Conservation (phyloP, 495 filamentous ascomycete genomes). For the Trichoderma reesei region DNA sequence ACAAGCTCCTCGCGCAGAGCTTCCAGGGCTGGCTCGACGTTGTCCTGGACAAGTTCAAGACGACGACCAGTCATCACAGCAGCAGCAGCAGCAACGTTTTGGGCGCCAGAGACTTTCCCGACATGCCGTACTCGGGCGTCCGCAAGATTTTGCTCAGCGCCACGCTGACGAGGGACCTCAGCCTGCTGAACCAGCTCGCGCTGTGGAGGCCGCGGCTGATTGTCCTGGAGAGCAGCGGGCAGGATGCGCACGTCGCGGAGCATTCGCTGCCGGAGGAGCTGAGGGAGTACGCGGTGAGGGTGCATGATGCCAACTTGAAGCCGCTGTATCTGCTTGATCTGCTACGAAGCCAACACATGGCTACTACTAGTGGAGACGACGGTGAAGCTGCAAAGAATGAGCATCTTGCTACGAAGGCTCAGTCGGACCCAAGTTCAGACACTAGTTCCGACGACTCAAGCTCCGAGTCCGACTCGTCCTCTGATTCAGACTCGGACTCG, state of each 20-base stretch:
- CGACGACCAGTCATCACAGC: slow-evolving; percentile 15
- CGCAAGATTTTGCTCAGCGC: slow-evolving; percentile 79
- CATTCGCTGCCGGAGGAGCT: slow-evolving; percentile 60
- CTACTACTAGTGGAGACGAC: slow-evolving; percentile 15
- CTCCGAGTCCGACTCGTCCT: slow-evolving; percentile 21
- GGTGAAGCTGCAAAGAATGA: slow-evolving; percentile 8
- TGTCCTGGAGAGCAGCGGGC: slow-evolving; percentile 50
- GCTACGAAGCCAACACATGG: slow-evolving; percentile 24
- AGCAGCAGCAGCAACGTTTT: not conserved
- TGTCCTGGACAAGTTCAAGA: slow-evolving; percentile 53
- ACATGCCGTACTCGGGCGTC: slow-evolving; percentile 36
- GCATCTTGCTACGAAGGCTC: slow-evolving; percentile 16
- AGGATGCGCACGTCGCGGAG: slow-evolving; percentile 21
- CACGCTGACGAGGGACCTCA: slow-evolving; percentile 85
- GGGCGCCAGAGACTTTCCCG: slow-evolving; percentile 37
- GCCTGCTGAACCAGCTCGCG: slow-evolving; percentile 63
- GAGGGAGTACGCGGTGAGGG: slow-evolving; percentile 61
- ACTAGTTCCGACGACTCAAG: slow-evolving; percentile 22
- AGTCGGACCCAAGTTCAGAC: slow-evolving; percentile 10
- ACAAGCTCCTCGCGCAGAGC: slow-evolving; percentile 79
- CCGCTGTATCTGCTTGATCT: slow-evolving; percentile 69
- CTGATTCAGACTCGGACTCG: slow-evolving; percentile 25
- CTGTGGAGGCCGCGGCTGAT: slow-evolving; percentile 68
- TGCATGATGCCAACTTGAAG: slow-evolving; percentile 68
- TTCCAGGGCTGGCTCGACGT: slow-evolving; percentile 85